These are phyloP conservation scores for Amylostereum chailletii DNA, from an alignment of 1,284 basidiomycete genomes.

Conservation along the genomic window DNA sequence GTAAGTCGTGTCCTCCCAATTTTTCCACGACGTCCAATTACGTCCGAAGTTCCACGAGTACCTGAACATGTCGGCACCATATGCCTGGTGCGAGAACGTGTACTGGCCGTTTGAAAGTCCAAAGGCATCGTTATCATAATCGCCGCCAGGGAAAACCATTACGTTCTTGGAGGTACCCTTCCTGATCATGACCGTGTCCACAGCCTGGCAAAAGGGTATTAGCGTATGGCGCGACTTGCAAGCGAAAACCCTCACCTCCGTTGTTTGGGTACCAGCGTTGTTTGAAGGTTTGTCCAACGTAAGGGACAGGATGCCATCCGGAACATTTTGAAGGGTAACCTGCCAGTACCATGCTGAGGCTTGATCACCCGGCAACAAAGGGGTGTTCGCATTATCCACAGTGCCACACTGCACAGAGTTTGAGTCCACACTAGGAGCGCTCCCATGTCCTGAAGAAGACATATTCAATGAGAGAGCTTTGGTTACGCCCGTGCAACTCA, in stretches of 20 bases:
- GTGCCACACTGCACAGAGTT: slow-evolving; percentile 37
- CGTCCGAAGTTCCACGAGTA: slow-evolving; percentile 83
- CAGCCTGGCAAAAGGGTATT: slow-evolving; percentile 28
- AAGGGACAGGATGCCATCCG: slow-evolving; percentile 76
- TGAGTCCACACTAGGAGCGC: slow-evolving; percentile 38
- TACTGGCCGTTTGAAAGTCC: slow-evolving; percentile 53
- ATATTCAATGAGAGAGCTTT: slow-evolving; percentile 54
- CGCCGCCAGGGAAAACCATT: slow-evolving; percentile 74
- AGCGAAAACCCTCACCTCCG: slow-evolving; percentile 36
- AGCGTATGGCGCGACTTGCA: background rate
- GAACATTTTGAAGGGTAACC: slow-evolving; percentile 61
- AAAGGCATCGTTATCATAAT: slow-evolving; percentile 67
- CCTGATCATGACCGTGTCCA: slow-evolving; percentile 72
- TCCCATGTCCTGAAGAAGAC: slow-evolving; percentile 59
- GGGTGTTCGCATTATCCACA: slow-evolving; percentile 35
- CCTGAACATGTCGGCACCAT: slow-evolving; percentile 81
- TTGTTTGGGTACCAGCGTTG: slow-evolving; percentile 34
- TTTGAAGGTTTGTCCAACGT: slow-evolving; percentile 51
- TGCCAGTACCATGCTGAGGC: slow-evolving; percentile 65
- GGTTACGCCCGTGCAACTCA: slow-evolving; percentile 68
- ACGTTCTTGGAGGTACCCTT: slow-evolving; percentile 70
- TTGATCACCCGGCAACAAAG: slow-evolving; percentile 43
- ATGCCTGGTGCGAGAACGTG: slow-evolving; percentile 71
- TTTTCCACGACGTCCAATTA: slow-evolving; percentile 73
- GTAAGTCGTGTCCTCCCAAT: slow-evolving; percentile 66